phyloP scores from a whole-genome alignment of 2,329 filamentous ascomycete species.

The Cytospora paraplurivora region DNA sequence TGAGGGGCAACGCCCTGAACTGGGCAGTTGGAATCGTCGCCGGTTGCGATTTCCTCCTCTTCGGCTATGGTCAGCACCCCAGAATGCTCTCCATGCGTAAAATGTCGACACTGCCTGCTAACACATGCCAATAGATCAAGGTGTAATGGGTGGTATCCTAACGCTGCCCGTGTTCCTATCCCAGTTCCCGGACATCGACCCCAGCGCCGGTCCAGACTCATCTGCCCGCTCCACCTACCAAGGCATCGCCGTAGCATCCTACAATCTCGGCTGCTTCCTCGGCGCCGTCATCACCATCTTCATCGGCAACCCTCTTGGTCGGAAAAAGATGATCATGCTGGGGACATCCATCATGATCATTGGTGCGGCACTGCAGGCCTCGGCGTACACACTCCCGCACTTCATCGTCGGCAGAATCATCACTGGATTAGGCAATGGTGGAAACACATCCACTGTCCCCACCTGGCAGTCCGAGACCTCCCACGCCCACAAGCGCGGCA shows the following conservation, averaged over 20 bases:
- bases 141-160: constrained; percentile 75
- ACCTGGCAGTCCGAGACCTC: constrained; percentile 65
- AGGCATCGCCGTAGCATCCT: constrained; percentile 41
- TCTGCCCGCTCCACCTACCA: constrained; percentile 52
- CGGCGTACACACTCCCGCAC: constrained; percentile 43
- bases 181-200: constrained; percentile 57
- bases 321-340: constrained; percentile 44
- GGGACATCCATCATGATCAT: constrained; percentile 47
- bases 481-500: constrained; percentile 58
- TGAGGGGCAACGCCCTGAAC: constrained; percentile 66
- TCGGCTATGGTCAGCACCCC: constrained; percentile 52
- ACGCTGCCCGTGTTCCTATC: constrained; percentile 64
- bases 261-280: constrained; percentile 38
- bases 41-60: constrained; percentile 70
- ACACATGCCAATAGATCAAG: constrained; percentile 59
- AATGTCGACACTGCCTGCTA: constrained; percentile 31
- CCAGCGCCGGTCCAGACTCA: constrained; percentile 43
- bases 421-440: constrained; percentile 46
- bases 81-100: background rate
- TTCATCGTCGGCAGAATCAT: constrained; percentile 49
- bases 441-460: constrained; percentile 51
- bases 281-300: constrained; percentile 37
- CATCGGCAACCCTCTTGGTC: constrained; percentile 45
- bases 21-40: constrained; percentile 71
- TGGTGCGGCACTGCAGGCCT: constrained; percentile 45